These are phyloP conservation scores for Paramecium octaurelia DNA, from an alignment of 73 alveolate species.

Conservation along the genomic window DNA sequence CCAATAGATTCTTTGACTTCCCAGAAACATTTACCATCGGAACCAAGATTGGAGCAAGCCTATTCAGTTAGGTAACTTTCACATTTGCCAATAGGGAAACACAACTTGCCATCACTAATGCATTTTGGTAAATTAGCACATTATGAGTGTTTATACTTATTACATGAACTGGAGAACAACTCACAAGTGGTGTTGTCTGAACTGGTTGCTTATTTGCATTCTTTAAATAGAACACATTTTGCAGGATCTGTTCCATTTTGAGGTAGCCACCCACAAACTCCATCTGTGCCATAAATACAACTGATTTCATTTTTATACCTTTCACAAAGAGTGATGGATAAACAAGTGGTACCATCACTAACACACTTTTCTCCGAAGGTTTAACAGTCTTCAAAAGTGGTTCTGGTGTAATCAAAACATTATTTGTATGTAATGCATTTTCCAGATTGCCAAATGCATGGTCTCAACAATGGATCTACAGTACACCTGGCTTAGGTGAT, in stretches of 20 bases:
- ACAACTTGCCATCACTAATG: neutral
- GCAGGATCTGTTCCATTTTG: neutral
- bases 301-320: neutral
- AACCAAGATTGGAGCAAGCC: neutral
- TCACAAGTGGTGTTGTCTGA: neutral
- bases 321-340: neutral
- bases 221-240: neutral
- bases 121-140: neutral
- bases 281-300: conserved; percentile 29
- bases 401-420: neutral
- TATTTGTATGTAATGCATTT: neutral
- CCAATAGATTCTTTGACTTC: neutral
- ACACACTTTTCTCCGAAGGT: neutral
- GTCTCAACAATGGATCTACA: neutral
- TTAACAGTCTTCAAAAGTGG: neutral
- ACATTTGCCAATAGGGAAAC: neutral
- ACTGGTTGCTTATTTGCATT: neutral
- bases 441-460: neutral
- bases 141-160: neutral
- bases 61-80: neutral
- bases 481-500: neutral
- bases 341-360: neutral
- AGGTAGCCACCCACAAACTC: conserved; percentile 32
- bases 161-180: neutral
- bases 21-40: conserved; percentile 19